Evolutionary conservation across 768 basidiomycete genomes (phyloP), one percentile per base, ranked within the genome.

Genomic region (Rhodotorula toruloides): DNA sequence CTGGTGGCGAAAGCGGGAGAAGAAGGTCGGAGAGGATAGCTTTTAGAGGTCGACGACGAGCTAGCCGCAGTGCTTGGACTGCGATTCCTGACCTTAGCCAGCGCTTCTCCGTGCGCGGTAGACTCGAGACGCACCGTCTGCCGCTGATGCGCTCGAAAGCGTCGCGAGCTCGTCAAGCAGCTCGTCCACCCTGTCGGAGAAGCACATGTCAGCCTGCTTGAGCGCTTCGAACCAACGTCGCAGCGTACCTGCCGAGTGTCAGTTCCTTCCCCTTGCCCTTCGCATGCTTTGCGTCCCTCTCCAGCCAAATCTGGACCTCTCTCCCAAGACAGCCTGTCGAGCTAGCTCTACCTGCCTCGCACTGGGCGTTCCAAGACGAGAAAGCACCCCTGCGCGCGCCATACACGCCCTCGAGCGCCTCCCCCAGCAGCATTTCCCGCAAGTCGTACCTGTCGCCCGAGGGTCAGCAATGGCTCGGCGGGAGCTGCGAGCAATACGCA

Each of bases 131-230:
- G n/a, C 10, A 72, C 66, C 65, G 4, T 67, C 64, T 4, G 29
- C 31, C 1, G 78, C 80, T 0, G 88, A 86, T 75, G 81, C 93
- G 0, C 77, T 75, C 1, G 85, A 91, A 14, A 79, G 81, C 9
- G 85, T 79, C 0, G 91, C 89, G 9, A 96, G 82, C 76, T 89
- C 85, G 63, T 88, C 84, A 14, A 96, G 79, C 21, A 92, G 81
- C 17, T 69, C 58, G 67, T 91, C 86, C 2, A 92, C 79, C 21
- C 87, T 81, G 9, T 43, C n/a, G 39, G 76, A 31, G 82, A 79
- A 39, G 74, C 82, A 2, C 77, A n/a, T 3, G 21, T 16, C 25
- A 21, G 46, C 10, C 29, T 46, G 43, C 19, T 17, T 4, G 8
- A 4, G 4, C 39, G 17, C 31, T 3, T 19, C 0, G 8, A 21